Evolutionary conservation across 1,284 basidiomycete species (phyloP).

Genomic region (Abortiporus biennis): DNA sequence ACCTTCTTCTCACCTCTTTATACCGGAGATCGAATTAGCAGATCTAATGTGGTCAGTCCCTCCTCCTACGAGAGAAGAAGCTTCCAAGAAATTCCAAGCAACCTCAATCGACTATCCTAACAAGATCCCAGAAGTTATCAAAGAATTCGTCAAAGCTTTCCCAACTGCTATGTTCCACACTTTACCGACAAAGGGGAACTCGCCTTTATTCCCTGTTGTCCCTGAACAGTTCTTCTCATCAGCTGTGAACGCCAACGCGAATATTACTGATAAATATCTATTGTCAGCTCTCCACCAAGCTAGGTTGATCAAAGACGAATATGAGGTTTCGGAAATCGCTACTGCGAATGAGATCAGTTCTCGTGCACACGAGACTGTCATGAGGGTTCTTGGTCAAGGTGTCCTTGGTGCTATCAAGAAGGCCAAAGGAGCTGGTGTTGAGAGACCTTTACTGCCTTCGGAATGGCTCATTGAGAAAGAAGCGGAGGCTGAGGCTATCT

Average conservation of each 20-base stretch:
- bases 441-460: slow-evolving; percentile 54
- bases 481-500: slow-evolving; percentile 86
- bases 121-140: slow-evolving; percentile 45
- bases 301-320: slow-evolving; percentile 68
- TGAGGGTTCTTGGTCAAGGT: slow-evolving; percentile 80
- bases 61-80: slow-evolving; percentile 66
- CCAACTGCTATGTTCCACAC: slow-evolving; percentile 58
- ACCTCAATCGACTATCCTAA: slow-evolving; percentile 47
- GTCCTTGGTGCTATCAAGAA: slow-evolving; percentile 50
- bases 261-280: slow-evolving; percentile 53
- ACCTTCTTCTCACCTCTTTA: slow-evolving; percentile 60
- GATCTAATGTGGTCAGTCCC: slow-evolving; percentile 85
- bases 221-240: slow-evolving; percentile 35
- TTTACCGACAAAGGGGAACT: slow-evolving; percentile 41
- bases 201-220: slow-evolving; percentile 50
- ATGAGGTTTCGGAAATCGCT: slow-evolving; percentile 70
- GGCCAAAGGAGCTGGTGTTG: slow-evolving; percentile 37
- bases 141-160: slow-evolving; percentile 47
- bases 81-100: slow-evolving; percentile 49
- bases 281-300: slow-evolving; percentile 71
- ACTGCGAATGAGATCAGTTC: slow-evolving; percentile 82
- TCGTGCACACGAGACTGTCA: slow-evolving; percentile 82
- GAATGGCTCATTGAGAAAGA: slow-evolving; percentile 89
- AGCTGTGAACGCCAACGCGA: slow-evolving; percentile 28
- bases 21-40: slow-evolving; percentile 64